A percentile compares a stretch with the other conserved stretches of the same genome.
These are phyloP conservation scores for Paraconiothyrium brasiliense DNA, from an alignment of 2,329 filamentous ascomycete genomes.

Conservation along the genomic window DNA sequence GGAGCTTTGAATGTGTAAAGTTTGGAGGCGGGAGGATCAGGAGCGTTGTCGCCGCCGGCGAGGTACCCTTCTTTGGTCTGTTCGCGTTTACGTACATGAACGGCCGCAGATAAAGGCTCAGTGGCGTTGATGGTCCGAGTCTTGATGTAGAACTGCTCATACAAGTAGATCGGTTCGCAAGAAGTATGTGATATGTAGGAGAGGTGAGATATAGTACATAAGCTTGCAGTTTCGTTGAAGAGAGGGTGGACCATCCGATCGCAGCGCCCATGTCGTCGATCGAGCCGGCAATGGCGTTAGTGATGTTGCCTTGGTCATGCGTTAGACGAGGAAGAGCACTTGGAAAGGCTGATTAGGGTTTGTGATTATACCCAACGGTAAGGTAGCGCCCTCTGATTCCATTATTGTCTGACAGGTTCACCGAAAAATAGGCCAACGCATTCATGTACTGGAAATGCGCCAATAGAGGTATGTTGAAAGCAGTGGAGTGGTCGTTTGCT, in stretches of 20 bases:
- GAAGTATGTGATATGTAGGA: neutral
- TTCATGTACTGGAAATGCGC: neutral
- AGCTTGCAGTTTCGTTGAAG: neutral
- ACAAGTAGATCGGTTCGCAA: neutral
- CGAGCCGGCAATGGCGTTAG: neutral
- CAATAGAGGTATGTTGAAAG: neutral
- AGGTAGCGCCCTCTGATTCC: constrained; percentile 1
- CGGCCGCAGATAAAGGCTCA: neutral
- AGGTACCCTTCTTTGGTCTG: neutral
- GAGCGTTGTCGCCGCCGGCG: neutral
- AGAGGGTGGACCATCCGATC: neutral
- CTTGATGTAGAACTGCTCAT: neutral
- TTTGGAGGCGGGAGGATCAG: neutral
- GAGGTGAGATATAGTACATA: neutral
- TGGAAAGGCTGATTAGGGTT: no score
- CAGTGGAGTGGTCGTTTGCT: neutral
- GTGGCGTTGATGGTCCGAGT: constrained; percentile 4
- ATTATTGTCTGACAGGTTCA: neutral
- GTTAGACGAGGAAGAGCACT: neutral
- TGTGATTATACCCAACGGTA: neutral
- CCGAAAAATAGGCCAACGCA: neutral
- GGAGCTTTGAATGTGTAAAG: no score
- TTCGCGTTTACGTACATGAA: no score
- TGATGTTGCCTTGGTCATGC: neutral
- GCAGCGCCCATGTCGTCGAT: neutral